A percentile compares a stretch with the other conserved stretches of the same genome.
These are phyloP conservation scores for Dryas drummondii DNA, from an alignment of 306 rosid species.

Conservation along the genomic window DNA sequence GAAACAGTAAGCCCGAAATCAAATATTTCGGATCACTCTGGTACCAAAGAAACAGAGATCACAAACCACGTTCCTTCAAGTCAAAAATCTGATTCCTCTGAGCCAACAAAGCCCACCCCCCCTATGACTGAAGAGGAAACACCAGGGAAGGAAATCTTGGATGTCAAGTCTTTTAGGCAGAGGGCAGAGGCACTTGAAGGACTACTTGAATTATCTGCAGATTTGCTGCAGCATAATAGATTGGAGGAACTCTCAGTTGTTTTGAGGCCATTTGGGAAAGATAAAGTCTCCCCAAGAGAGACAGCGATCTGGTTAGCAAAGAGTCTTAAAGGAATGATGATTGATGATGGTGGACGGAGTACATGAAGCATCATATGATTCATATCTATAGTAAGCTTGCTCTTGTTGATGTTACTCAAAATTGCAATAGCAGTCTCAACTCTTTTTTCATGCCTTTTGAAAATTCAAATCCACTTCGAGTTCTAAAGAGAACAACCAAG, in stretches of 20 bases:
- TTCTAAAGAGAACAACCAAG: conserved; percentile 35
- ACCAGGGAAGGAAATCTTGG: conserved; percentile 63
- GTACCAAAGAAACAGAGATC: conserved; percentile 46
- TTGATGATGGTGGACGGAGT: conserved; percentile 63
- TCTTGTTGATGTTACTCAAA: conserved; percentile 28
- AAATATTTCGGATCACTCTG: conserved; percentile 43
- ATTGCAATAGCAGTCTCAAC: conserved; percentile 35
- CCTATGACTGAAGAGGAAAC: conserved; percentile 59
- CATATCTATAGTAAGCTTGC: conserved; percentile 28
- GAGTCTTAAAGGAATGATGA: conserved; percentile 97
- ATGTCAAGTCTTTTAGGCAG: conserved; percentile 87
- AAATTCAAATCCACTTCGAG: conserved; percentile 46
- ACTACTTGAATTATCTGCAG: conserved; percentile 92
- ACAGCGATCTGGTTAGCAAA: conserved; percentile 98
- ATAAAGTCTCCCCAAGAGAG: conserved; percentile 95
- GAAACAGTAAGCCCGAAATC: conserved; percentile 54
- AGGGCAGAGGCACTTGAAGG: conserved; percentile 99
- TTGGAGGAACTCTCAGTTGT: conserved; percentile 92
- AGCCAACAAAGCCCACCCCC: conserved; percentile 39
- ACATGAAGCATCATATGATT: conserved; percentile 35
- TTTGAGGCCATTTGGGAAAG: conserved; percentile 92
- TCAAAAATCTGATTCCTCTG: conserved; percentile 51
- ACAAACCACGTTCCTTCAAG: conserved; percentile 35
- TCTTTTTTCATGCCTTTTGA: conserved; percentile 11
- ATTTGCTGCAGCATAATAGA: conserved; percentile 78